These are phyloP conservation scores for Fusarium sp. DNA, from an alignment of 2,329 filamentous ascomycete genomes.

Conservation along the genomic window DNA sequence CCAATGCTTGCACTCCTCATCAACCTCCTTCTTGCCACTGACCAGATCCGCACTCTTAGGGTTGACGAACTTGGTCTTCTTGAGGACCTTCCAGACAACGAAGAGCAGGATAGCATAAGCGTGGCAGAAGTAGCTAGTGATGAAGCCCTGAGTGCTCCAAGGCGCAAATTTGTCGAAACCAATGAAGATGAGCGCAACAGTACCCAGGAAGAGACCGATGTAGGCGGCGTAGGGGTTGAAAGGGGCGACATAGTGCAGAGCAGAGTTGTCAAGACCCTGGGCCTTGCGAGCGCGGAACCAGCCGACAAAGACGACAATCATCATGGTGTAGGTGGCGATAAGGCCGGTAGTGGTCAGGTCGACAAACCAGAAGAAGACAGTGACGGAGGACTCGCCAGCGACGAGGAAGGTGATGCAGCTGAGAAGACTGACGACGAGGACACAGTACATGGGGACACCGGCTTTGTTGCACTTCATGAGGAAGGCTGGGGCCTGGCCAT, in stretches of 20 bases:
- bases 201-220: slow-evolving; percentile 61
- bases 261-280: slow-evolving; percentile 59
- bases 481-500: slow-evolving; percentile 61
- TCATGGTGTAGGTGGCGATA: slow-evolving; percentile 67
- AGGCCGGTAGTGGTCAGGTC: slow-evolving; percentile 67
- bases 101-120: slow-evolving; percentile 68
- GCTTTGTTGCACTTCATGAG: slow-evolving; percentile 68
- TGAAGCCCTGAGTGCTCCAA: slow-evolving; percentile 61
- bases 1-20: slow-evolving; percentile 63
- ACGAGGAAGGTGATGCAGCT: slow-evolving; percentile 64
- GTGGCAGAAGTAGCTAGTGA: slow-evolving; percentile 67
- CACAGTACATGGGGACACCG: slow-evolving; percentile 69
- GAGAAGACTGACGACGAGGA: slow-evolving; percentile 61
- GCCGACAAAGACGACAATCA: slow-evolving; percentile 57
- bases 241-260: slow-evolving; percentile 63
- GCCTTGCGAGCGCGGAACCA: slow-evolving; percentile 63
- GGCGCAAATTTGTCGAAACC: slow-evolving; percentile 68
- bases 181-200: slow-evolving; percentile 65
- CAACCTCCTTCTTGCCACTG: slow-evolving; percentile 74
- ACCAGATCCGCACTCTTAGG: slow-evolving; percentile 44
- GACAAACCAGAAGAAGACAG: slow-evolving; percentile 65
- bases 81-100: slow-evolving; percentile 53
- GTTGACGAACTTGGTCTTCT: slow-evolving; percentile 61
- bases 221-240: slow-evolving; percentile 66
- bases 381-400: slow-evolving; percentile 59